Base-by-base conservation (phyloP, 768 basidiomycete genomes). In the Russula sp. region DNA sequence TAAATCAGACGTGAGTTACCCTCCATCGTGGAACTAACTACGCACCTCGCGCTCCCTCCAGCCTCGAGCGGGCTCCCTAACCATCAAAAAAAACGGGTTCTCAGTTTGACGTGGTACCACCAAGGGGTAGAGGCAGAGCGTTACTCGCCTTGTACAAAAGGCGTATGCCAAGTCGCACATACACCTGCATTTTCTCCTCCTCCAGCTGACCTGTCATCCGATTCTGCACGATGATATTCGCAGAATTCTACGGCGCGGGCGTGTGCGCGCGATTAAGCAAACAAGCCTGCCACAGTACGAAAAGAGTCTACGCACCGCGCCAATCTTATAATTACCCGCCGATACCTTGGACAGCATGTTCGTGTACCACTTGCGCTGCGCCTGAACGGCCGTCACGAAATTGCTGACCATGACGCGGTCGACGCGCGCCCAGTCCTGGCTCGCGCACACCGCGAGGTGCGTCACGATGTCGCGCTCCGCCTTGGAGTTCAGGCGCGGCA, bases 151-250 rank as follows among this genome's bases (percentile, higher is more conserved):
- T 91, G 79, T 98, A 99, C 62, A 98, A 72, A 60, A 99, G 70
- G 32, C 96, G 79, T 69, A 99, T 99, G 2, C 96, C 96, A 16
- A 99, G 75, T 42, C 95, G 78, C 0, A 98, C 93, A 70, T 97
- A 98, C 13, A 85, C 85, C 69, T 94, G 88, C 93, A 98, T 99
- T 78, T 98, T 98, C 76, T 98, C 96, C 74, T 99, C 96, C 70
- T 94, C 89, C 60, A 98, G 71, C 71, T 92, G 90, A 0, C 96
- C 96, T 0, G 92, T 94, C 72, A 84, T 73, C 14, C 96, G 81
- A 71, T 98, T 94, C 75, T 98, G 96, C 1, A 99, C 95, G 61
- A 98, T 93, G 66, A 99, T 97, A 70, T 99, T 99, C 29, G 94
- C 96, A 56, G 93, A 95, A 69, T 99, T 97, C 89, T 92, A 69